Evolutionary conservation across 257 asterid species (phyloP).

Genomic region (Lycium barbarum): DNA sequence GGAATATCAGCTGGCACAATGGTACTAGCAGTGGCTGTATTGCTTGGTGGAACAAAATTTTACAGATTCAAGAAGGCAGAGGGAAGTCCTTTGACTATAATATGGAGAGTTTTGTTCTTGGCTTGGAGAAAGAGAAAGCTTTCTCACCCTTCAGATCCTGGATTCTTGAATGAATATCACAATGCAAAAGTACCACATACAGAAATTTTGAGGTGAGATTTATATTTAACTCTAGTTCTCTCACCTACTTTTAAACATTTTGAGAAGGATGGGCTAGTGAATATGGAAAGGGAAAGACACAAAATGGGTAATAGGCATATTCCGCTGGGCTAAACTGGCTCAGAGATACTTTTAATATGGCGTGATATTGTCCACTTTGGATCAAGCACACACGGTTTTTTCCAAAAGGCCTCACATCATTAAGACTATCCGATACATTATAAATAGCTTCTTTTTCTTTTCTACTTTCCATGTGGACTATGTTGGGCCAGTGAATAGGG

Average conservation of each 20-base stretch:
- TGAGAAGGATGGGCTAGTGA: background rate
- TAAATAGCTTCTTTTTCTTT: background rate
- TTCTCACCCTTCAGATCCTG: slow-evolving; percentile 45
- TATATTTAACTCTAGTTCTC: background rate
- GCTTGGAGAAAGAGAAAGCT: slow-evolving; percentile 27
- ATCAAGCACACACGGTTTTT: background rate
- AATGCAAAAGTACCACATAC: slow-evolving; percentile 58
- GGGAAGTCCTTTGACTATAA: slow-evolving; percentile 27
- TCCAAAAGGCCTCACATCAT: background rate
- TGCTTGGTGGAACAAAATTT: slow-evolving; percentile 25
- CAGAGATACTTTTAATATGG: background rate
- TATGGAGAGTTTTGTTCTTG: slow-evolving; percentile 21
- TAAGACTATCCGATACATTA: background rate
- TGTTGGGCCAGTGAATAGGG: background rate
- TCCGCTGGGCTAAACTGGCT: background rate
- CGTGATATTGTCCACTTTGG: background rate
- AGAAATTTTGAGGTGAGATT: slow-evolving; percentile 50
- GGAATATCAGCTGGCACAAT: slow-evolving; percentile 27
- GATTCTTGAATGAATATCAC: slow-evolving; percentile 59
- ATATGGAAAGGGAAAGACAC: background rate
- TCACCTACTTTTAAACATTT: background rate
- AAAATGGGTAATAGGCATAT: background rate
- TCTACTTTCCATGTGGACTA: background rate
- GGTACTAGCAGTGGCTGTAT: background rate
- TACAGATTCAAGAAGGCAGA: slow-evolving; percentile 25